A percentile compares a stretch with the other conserved stretches of the same genome.
These are phyloP conservation scores for Fagus sylvatica DNA, from an alignment of 306 rosid genomes.

Conservation along the genomic window DNA sequence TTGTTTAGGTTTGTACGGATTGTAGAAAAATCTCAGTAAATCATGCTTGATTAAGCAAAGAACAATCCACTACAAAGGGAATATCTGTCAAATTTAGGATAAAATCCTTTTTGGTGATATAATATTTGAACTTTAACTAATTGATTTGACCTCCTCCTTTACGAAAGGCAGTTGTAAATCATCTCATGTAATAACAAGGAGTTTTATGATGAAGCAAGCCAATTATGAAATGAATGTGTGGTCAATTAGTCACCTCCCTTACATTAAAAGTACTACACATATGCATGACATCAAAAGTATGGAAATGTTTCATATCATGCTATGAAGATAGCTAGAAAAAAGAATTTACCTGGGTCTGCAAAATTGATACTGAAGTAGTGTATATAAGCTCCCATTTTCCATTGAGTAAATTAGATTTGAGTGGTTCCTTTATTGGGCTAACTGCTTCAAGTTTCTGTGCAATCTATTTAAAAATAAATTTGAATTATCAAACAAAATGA, in stretches of 20 bases:
- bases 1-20: background rate
- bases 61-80: background rate
- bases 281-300: background rate
- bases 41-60: background rate
- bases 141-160: background rate
- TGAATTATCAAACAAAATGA: constrained; percentile 35
- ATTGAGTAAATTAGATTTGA: constrained; percentile 66
- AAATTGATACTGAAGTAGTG: constrained; percentile 80
- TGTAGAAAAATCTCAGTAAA: background rate
- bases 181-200: background rate
- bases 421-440: constrained; percentile 70
- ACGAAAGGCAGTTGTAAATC: background rate
- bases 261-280: background rate
- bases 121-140: background rate
- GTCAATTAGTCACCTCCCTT: background rate
- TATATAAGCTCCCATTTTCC: constrained; percentile 99
- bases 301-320: background rate
- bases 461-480: constrained; percentile 65
- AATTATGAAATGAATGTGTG: background rate
- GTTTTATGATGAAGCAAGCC: background rate
- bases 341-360: constrained; percentile 57
- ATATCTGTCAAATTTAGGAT: background rate
- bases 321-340: background rate
- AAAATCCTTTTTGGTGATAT: background rate
- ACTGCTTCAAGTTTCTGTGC: constrained; percentile 88